Evolutionary conservation across 1,139 yeast genomes (phyloP).

Genomic region (Pichia sp.): DNA sequence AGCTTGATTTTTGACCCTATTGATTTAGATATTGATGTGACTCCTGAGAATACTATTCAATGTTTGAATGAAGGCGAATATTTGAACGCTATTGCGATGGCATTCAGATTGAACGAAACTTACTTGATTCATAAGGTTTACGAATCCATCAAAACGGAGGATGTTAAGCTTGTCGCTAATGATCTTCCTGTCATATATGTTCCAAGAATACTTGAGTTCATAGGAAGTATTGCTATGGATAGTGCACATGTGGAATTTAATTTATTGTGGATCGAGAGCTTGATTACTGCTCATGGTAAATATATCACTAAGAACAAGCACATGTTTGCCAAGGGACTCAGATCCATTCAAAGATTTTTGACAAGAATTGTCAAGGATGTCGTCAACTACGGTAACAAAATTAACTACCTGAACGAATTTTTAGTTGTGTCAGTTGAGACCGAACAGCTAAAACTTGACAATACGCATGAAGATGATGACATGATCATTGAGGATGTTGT

Average conservation of each 20-base stretch:
- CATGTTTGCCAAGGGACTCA: conserved; percentile 58
- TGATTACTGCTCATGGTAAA: conserved; percentile 70
- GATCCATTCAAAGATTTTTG: conserved; percentile 70
- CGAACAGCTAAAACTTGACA: conserved; percentile 20
- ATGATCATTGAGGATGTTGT: conserved; percentile 25
- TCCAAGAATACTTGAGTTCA: conserved; percentile 56
- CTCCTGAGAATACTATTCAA: conserved; percentile 68
- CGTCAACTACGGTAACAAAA: conserved; percentile 30
- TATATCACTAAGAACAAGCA: conserved; percentile 59
- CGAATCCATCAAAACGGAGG: conserved; percentile 58
- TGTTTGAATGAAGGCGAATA: conserved; percentile 63
- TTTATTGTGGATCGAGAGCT: conserved; percentile 67
- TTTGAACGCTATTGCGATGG: conserved; percentile 80
- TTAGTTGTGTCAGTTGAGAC: conserved; percentile 17
- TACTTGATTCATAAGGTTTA: conserved; percentile 67
- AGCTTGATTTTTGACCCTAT: conserved; percentile 83
- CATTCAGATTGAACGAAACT: conserved; percentile 83
- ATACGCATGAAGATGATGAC: conserved; percentile 16
- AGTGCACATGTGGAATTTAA: conserved; percentile 83
- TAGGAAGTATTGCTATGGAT: conserved; percentile 65
- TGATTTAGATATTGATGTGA: conserved; percentile 87
- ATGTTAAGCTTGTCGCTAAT: conserved; percentile 56
- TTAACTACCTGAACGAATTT: conserved; percentile 20
- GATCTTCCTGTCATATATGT: conserved; percentile 76
- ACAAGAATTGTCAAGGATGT: conserved; percentile 71